Evolutionary conservation across 257 asterid species (phyloP).

Genomic region (Mitragyna speciosa): DNA sequence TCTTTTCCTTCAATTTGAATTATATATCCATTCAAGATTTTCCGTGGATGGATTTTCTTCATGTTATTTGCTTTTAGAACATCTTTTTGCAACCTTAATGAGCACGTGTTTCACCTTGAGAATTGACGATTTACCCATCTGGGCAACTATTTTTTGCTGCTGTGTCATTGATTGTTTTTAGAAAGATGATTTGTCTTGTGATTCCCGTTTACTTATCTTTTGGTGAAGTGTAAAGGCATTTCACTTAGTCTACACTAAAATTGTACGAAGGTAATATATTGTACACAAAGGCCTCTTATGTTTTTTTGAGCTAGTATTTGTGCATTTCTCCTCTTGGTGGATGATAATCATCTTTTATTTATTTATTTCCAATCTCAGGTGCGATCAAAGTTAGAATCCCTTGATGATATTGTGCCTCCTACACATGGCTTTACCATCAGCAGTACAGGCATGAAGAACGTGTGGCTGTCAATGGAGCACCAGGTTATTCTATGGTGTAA

Average conservation of each 20-base stretch:
- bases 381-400: constrained; percentile 80
- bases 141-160: neutral
- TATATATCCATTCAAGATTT: neutral
- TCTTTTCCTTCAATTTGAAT: neutral
- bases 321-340: neutral
- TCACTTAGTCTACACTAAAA: neutral
- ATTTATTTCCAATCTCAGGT: constrained; percentile 52
- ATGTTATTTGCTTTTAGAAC: neutral
- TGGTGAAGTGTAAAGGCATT: neutral
- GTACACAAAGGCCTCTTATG: neutral
- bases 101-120: neutral
- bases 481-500: constrained; percentile 91
- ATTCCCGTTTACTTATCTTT: neutral
- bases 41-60: neutral
- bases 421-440: constrained; percentile 88
- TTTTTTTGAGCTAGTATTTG: neutral
- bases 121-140: neutral
- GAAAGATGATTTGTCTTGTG: neutral
- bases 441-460: constrained; percentile 82
- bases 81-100: neutral
- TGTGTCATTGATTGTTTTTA: neutral
- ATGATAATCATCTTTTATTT: neutral
- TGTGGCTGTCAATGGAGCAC: constrained; percentile 99
- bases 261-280: neutral
- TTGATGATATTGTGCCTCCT: constrained; percentile 92